These are phyloP conservation scores for Dioscorea cayenensis DNA, from an alignment of 116 monocot genomes.

Conservation along the genomic window DNA sequence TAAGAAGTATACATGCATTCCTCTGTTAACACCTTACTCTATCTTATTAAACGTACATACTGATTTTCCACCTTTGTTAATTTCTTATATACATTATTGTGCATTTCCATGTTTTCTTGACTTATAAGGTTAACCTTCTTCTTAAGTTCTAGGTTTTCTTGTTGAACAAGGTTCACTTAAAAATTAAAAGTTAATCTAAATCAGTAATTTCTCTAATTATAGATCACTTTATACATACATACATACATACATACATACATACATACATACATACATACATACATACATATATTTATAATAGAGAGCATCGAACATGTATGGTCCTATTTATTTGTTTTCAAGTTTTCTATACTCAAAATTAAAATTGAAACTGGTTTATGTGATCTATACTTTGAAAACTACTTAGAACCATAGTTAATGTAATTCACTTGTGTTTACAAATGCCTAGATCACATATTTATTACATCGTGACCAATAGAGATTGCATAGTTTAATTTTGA, in stretches of 20 bases:
- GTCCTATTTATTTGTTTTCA: too few relatives aligned
- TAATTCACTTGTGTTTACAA: too few relatives aligned
- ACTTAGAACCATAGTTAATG: too few relatives aligned
- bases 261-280: background rate
- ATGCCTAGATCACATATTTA: too few relatives aligned
- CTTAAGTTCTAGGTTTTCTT: constrained; percentile 40
- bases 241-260: background rate
- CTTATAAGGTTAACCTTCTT: constrained; percentile 18
- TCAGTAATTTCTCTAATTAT: background rate
- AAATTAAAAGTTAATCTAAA: background rate
- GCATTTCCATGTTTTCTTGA: constrained; percentile 39
- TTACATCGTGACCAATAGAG: too few relatives aligned
- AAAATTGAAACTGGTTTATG: too few relatives aligned
- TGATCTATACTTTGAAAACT: too few relatives aligned
- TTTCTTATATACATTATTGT: constrained; percentile 20
- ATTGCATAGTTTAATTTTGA: too few relatives aligned
- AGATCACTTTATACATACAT: background rate
- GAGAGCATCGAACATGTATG: background rate
- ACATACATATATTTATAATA: background rate
- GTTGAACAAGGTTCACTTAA: constrained; percentile 31
- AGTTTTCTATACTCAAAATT: too few relatives aligned
- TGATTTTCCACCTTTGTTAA: background rate
- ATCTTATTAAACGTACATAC: background rate
- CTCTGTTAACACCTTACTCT: background rate
- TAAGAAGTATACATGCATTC: background rate